Evolutionary conservation across 441 rosid species (phyloP).

Genomic region (Euphorbia celastroides): DNA sequence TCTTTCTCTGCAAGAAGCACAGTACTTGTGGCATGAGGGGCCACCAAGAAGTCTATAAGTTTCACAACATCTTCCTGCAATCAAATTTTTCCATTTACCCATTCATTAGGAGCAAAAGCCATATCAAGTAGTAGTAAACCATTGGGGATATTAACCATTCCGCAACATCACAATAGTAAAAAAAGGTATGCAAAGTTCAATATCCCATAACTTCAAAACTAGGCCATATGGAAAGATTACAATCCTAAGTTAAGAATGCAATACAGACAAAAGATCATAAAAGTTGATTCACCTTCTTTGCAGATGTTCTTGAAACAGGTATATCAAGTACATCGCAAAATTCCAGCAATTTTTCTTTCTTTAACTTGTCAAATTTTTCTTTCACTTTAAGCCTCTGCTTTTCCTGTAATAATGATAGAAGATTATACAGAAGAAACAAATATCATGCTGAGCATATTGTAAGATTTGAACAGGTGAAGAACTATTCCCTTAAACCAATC

Average conservation of each 20-base stretch:
- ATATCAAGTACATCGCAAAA: constrained; percentile 80
- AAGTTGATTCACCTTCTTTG: constrained; percentile 58
- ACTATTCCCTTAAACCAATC: constrained; percentile 1
- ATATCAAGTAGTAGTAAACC: not conserved
- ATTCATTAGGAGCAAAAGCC: not conserved
- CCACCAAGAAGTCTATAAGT: constrained; percentile 76
- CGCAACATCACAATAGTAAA: not conserved
- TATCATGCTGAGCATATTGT: not conserved
- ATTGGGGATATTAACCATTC: not conserved
- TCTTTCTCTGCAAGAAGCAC: constrained; percentile 65
- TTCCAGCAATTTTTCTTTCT: constrained; percentile 78
- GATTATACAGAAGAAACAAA: constrained; percentile 1
- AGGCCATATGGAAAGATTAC: not conserved
- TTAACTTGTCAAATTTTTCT: constrained; percentile 85
- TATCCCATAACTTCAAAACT: not conserved
- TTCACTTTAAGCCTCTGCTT: constrained; percentile 72
- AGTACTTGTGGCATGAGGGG: constrained; percentile 65
- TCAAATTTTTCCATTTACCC: constrained; percentile 13
- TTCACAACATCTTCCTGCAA: constrained; percentile 76
- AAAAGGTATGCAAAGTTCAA: not conserved
- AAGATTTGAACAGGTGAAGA: constrained; percentile 1
- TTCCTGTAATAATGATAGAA: constrained; percentile 44
- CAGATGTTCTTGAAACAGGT: constrained; percentile 47
- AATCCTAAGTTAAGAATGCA: not conserved
- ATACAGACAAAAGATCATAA: not conserved